These are phyloP conservation scores for Coemansia sp. DNA, from an alignment of 192 early-diverging fungal genomes.

Conservation along the genomic window DNA sequence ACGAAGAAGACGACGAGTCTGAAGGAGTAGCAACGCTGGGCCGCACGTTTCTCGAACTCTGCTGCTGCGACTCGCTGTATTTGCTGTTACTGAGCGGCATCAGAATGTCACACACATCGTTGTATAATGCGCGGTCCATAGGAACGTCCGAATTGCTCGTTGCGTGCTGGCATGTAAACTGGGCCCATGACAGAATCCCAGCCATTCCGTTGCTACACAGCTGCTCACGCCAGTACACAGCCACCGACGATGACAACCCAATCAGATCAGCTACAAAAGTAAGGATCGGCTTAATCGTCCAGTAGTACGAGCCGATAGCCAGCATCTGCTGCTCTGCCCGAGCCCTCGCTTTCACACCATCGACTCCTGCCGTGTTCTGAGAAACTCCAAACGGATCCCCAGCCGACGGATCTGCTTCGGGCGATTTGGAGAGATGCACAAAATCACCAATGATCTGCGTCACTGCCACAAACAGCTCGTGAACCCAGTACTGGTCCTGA, in stretches of 20 bases:
- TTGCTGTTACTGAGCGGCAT: not conserved
- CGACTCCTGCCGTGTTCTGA: not conserved
- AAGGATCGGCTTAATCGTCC: slow-evolving; percentile 18
- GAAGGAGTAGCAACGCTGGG: slow-evolving; percentile 8
- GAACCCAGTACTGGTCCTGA: slow-evolving; percentile 3
- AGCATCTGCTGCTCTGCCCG: not conserved
- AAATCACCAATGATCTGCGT: not conserved
- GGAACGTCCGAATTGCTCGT: too few species aligned
- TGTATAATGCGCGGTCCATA: not conserved
- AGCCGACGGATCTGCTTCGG: not conserved
- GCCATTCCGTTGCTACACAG: not conserved
- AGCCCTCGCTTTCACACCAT: not conserved
- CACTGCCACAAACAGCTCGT: slow-evolving; percentile 1
- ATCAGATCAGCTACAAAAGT: not conserved
- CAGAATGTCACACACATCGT: not conserved
- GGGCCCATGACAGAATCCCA: not conserved
- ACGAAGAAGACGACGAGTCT: not conserved
- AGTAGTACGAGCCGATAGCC: slow-evolving; percentile 21
- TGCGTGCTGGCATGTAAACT: not conserved
- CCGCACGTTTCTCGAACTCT: not conserved
- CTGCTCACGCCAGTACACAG: not conserved
- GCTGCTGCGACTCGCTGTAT: not conserved
- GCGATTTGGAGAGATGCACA: not conserved
- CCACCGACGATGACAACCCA: not conserved
- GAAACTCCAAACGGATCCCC: slow-evolving; percentile 9